Percentiles rank a stretch among this genome's conserved stretches.
Evolutionary conservation across 2,329 filamentous ascomycete genomes (phyloP).

Genomic region (Exutisphaerella laricina): DNA sequence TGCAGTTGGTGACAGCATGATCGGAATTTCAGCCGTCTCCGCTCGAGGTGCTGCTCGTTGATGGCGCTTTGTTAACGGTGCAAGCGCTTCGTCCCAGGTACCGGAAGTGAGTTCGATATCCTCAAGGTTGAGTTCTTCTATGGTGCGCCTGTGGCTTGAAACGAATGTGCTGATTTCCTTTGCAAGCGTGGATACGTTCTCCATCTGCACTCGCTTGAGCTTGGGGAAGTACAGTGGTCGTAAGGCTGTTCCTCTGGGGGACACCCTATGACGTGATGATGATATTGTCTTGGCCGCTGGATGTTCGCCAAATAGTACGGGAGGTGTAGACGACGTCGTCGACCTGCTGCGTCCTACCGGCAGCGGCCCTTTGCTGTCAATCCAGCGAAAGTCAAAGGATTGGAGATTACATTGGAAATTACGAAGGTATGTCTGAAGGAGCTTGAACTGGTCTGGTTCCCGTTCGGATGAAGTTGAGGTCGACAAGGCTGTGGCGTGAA

Average conservation of each 20-base stretch:
- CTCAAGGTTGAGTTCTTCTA: constrained; percentile 75
- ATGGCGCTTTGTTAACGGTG: constrained; percentile 51
- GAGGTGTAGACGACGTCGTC: constrained; percentile 1
- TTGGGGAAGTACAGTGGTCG: constrained; percentile 58
- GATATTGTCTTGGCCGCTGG: constrained; percentile 19
- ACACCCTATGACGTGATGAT: neutral
- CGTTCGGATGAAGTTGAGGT: constrained; percentile 35
- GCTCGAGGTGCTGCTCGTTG: constrained; percentile 5
- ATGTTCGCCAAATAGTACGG: constrained; percentile 10
- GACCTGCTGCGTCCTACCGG: constrained; percentile 57
- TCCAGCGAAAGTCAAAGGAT: constrained; percentile 72
- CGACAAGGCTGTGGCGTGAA: constrained; percentile 55
- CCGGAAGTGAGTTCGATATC: constrained; percentile 65
- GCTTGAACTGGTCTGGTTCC: constrained; percentile 56
- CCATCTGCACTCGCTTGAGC: constrained; percentile 62
- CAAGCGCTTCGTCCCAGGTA: constrained; percentile 77
- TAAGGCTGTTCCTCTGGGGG: no score
- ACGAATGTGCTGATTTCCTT: constrained; percentile 66
- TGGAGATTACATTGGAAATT: constrained; percentile 46
- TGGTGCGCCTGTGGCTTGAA: constrained; percentile 57
- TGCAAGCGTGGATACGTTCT: constrained; percentile 67
- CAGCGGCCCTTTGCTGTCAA: constrained; percentile 65
- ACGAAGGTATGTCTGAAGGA: constrained; percentile 75
- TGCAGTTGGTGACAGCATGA: constrained; percentile 31
- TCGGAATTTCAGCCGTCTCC: constrained; percentile 28